These are phyloP conservation scores for Schizothecium vesticola DNA, from an alignment of 495 filamentous ascomycete genomes.

Conservation along the genomic window DNA sequence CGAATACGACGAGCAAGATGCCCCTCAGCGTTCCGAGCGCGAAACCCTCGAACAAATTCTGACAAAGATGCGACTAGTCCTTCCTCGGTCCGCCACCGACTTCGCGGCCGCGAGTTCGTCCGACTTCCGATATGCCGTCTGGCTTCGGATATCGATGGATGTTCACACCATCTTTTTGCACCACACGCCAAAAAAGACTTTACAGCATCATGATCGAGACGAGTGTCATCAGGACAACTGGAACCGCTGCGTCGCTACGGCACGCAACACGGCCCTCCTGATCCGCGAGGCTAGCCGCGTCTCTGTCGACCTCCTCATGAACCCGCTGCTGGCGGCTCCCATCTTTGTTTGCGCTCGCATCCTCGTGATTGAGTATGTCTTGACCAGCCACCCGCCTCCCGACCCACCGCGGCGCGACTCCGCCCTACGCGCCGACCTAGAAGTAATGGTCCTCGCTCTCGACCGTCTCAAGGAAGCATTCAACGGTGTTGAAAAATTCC, in stretches of 20 bases:
- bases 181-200: background rate
- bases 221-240: background rate
- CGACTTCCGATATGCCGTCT: background rate
- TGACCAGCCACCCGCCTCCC: background rate
- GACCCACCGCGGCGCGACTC: background rate
- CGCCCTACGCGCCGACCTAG: background rate
- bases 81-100: constrained; percentile 3
- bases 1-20: background rate
- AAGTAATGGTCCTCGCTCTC: background rate
- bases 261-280: background rate
- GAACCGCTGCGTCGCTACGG: constrained; percentile 1
- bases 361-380: constrained; percentile 1
- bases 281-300: constrained; percentile 4
- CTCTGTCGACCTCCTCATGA: constrained; percentile 6
- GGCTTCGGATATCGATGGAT: constrained; percentile 4
- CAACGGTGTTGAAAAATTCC: constrained; percentile 5
- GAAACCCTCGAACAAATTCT: background rate
- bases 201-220: background rate
- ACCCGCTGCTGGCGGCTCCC: background rate
- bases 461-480: constrained; percentile 1
- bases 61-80: background rate
- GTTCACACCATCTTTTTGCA: constrained; percentile 3
- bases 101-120: background rate
- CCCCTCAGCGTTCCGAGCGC: background rate
- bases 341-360: constrained; percentile 2